Base-by-base conservation (phyloP, 306 rosid genomes). In the Prunus mira region DNA sequence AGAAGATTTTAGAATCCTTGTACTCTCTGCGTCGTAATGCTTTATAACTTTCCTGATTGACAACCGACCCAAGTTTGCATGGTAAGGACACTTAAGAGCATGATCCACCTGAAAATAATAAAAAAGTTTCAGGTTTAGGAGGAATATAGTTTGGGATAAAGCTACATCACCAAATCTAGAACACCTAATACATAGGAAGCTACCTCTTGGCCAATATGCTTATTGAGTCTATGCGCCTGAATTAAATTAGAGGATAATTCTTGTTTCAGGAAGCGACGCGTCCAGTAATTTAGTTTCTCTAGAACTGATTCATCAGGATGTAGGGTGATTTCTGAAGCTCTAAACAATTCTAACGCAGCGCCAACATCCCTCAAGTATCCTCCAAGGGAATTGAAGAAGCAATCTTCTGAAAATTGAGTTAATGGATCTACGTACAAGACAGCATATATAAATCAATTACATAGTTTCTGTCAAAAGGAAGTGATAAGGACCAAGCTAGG, bases 311-410 rank as follows among this genome's bases (percentile, higher is more conserved):
- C 98, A 72, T 81, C 80, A 4, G 91, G 95, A 73, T 86, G 80
- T 55, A 88, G 73, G 76, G 73, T 69, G 68, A 86, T 73, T 84
- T 92, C 89, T 64, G 98, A 90, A 80, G 97, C 97, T 82, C 56
- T 89, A 55, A 82, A 90, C 38, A 90, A 79, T 81, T 94, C 97
- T 51, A 92, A 67, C 46, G 86, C 76, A 68, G 93, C 81, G 67
- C 78, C 79, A 50, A 82, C 77, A 78, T 90, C 95, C 77, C 90
- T 91, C 84, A 85, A 77, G 86, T 85, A 83, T 41, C 91, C 96
- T 84, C 90, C 93, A 81, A 85, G 85, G 84, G 91, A 86, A 77
- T 83, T 73, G 28, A 88, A 50, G 74, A 91, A 85, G 55, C 78
- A 65, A 73, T 87, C 93, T 83, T 79, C 89, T 19, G 91, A 74